A percentile compares a stretch with the other conserved stretches of the same genome.
Conservation (phyloP, 2,329 filamentous ascomycete genomes). For the Balansia obtecta region DNA sequence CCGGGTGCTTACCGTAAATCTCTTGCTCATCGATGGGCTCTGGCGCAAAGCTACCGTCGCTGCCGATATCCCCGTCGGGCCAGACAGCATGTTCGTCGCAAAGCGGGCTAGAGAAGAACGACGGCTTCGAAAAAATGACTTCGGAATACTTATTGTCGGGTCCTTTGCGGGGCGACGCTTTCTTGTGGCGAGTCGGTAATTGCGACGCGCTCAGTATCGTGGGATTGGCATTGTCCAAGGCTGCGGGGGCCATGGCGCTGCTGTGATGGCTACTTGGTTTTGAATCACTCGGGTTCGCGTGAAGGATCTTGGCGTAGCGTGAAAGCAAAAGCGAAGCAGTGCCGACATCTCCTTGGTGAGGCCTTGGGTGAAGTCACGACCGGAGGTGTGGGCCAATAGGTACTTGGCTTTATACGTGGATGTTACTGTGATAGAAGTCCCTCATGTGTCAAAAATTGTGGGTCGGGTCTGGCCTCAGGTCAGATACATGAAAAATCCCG, state of each 20-base stretch:
- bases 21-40: conserved; percentile 96
- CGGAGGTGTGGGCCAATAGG: neutral
- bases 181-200: conserved; percentile 62
- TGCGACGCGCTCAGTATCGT: conserved; percentile 82
- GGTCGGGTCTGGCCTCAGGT: no score
- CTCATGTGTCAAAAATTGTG: no score
- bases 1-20: conserved; percentile 60
- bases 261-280: neutral
- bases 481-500: no score
- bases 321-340: neutral
- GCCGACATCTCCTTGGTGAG: no score
- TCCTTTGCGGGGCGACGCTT: conserved; percentile 31
- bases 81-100: conserved; percentile 23
- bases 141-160: conserved; percentile 35
- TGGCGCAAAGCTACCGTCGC: conserved; percentile 44
- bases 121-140: conserved; percentile 32
- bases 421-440: no score
- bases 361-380: no score
- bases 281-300: neutral
- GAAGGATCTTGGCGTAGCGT: no score
- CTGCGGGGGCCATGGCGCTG: conserved; percentile 14
- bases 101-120: conserved; percentile 29
- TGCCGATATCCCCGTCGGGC: conserved; percentile 24
- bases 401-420: no score
- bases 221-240: conserved; percentile 72